A percentile compares a stretch with the other conserved stretches of the same genome.
phyloP scores from a whole-genome alignment of 1,284 basidiomycete species.

The Earliella scabrosa region DNA sequence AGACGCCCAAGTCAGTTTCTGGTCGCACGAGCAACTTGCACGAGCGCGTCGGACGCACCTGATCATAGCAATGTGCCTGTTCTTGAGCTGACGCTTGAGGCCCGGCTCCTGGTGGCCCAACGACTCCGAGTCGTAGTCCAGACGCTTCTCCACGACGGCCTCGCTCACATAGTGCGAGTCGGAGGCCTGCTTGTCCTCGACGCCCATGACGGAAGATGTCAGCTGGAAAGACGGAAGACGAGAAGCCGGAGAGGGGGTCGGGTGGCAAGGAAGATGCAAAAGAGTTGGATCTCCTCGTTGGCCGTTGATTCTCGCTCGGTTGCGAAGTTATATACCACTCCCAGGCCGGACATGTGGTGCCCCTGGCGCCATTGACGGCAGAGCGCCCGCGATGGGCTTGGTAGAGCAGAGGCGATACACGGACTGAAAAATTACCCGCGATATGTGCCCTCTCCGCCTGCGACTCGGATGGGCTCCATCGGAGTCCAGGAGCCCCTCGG shows the following conservation, averaged over 20 bases:
- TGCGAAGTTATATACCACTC: constrained; percentile 17
- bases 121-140: constrained; percentile 26
- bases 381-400: too few species aligned
- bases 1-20: not conserved
- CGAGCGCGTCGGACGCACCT: constrained; percentile 27
- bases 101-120: constrained; percentile 14
- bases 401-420: not conserved
- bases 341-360: not conserved
- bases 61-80: constrained; percentile 45
- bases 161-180: constrained; percentile 18
- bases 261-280: constrained; percentile 2
- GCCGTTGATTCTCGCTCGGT: not conserved
- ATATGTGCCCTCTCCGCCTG: not conserved
- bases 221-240: constrained; percentile 3
- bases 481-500: not conserved
- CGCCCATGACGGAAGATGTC: constrained; percentile 19
- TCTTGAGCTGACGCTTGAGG: constrained; percentile 42
- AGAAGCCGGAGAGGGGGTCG: constrained; percentile 1
- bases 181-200: constrained; percentile 19
- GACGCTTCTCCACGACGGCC: constrained; percentile 18
- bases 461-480: too few species aligned
- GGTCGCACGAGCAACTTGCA: not conserved
- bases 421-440: not conserved
- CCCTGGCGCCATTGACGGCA: constrained; percentile 7
- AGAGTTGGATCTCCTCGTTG: constrained; percentile 10